phyloP scores from a whole-genome alignment of 2,329 filamentous ascomycete genomes.

The Colletotrichum sp. region DNA sequence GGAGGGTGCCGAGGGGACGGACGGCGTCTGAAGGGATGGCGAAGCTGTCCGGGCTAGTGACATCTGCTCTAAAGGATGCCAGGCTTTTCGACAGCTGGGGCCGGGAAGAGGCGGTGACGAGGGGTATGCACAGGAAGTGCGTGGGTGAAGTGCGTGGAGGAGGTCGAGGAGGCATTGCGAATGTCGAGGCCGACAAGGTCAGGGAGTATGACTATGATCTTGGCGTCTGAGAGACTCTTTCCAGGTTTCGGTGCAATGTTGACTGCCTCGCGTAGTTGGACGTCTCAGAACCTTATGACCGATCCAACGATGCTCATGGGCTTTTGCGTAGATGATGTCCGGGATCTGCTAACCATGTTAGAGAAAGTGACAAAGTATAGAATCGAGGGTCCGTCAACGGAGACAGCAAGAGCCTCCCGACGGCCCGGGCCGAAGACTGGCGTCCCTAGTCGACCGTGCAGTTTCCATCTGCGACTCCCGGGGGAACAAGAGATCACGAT shows the following conservation, averaged over 20 bases:
- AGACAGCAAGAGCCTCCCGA: background rate
- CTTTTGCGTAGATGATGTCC: background rate
- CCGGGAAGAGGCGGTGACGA: constrained; percentile 65
- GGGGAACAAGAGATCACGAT: background rate
- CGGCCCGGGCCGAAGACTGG: background rate
- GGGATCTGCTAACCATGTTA: background rate
- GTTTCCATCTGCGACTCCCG: background rate
- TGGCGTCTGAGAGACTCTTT: background rate
- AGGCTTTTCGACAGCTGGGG: constrained; percentile 70
- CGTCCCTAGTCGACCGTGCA: background rate
- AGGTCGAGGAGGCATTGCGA: constrained; percentile 41
- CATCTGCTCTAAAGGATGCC: constrained; percentile 63
- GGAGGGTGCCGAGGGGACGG: constrained; percentile 78
- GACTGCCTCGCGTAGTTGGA: background rate
- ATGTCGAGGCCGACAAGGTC: background rate
- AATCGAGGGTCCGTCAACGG: background rate
- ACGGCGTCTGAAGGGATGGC: constrained; percentile 70
- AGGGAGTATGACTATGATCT: background rate
- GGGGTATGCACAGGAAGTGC: constrained; percentile 79
- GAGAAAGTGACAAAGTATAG: background rate
- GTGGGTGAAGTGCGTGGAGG: constrained; percentile 55
- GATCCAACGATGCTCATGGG: background rate
- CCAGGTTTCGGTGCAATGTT: background rate
- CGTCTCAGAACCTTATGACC: background rate
- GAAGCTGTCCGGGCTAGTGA: constrained; percentile 48